Conservation (phyloP, 2,329 filamentous ascomycete genomes). For the Paraphoma chrysanthemicola region DNA sequence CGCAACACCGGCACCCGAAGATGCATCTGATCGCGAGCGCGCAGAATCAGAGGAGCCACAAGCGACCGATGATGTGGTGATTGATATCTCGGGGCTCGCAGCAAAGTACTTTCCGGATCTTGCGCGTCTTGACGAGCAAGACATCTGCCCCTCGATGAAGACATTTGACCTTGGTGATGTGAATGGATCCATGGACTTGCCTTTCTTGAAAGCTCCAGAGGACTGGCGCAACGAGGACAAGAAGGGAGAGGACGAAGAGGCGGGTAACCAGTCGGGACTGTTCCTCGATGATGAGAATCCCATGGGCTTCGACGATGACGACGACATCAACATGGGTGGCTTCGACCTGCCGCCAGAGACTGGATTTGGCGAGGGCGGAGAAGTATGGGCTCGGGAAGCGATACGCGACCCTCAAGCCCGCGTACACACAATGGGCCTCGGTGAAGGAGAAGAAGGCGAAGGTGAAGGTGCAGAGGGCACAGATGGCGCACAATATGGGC, state of each 20-base stretch:
- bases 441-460: slow-evolving; percentile 61
- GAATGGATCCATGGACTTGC: slow-evolving; percentile 84
- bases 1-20: slow-evolving; percentile 53
- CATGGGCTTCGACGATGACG: slow-evolving; percentile 77
- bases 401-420: slow-evolving; percentile 86
- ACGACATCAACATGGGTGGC: slow-evolving; percentile 66
- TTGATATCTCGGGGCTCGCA: slow-evolving; percentile 78
- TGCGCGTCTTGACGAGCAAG: slow-evolving; percentile 77
- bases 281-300: slow-evolving; percentile 88
- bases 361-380: slow-evolving; percentile 93
- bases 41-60: slow-evolving; percentile 45
- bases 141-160: slow-evolving; percentile 94
- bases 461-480: slow-evolving; percentile 55
- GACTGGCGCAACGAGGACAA: slow-evolving; percentile 80
- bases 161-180: slow-evolving; percentile 90
- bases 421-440: slow-evolving; percentile 70
- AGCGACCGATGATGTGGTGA: slow-evolving; percentile 68
- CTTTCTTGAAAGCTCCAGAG: slow-evolving; percentile 87
- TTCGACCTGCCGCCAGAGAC: slow-evolving; percentile 69
- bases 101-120: slow-evolving; percentile 87
- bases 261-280: slow-evolving; percentile 75
- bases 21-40: slow-evolving; percentile 11
- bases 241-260: slow-evolving; percentile 58
- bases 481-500: slow-evolving; percentile 72
- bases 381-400: slow-evolving; percentile 92